Evolutionary conservation across 495 filamentous ascomycete genomes (phyloP).

Genomic region (Hypoxylon cercidicola): DNA sequence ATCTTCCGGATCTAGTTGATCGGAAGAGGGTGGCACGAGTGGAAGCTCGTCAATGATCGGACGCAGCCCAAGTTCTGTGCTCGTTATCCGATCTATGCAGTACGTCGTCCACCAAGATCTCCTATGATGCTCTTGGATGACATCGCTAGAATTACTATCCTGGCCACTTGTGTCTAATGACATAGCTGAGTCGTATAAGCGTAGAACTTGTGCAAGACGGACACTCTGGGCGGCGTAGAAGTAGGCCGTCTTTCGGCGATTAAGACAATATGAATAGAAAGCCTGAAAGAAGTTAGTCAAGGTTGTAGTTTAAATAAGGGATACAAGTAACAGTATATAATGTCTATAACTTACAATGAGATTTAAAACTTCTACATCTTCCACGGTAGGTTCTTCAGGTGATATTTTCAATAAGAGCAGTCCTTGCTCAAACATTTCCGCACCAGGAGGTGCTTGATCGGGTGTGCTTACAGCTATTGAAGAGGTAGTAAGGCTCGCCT

Average conservation of each 20-base stretch:
- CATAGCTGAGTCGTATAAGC: constrained; percentile 2
- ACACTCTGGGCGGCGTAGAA: constrained; percentile 11
- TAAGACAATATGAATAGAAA: constrained; percentile 8
- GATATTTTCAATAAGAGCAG: too few species aligned
- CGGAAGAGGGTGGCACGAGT: constrained; percentile 1
- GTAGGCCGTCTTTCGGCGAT: constrained; percentile 12
- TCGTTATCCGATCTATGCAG: constrained; percentile 12
- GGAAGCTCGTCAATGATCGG: neutral
- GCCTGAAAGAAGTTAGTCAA: too few species aligned
- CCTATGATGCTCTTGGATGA: constrained; percentile 5
- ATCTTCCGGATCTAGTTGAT: neutral
- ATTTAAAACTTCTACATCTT: neutral
- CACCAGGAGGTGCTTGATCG: too few species aligned
- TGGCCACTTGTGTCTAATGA: neutral
- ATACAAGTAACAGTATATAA: too few species aligned
- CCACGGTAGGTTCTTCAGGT: too few species aligned
- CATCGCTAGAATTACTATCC: neutral
- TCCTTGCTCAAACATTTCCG: too few species aligned
- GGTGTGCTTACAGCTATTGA: too few species aligned
- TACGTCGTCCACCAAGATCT: constrained; percentile 10
- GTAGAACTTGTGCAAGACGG: constrained; percentile 2
- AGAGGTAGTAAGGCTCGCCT: too few species aligned
- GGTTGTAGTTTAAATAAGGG: too few species aligned
- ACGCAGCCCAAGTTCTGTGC: constrained; percentile 7
- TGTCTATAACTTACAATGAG: neutral